Evolutionary conservation across 1,139 yeast genomes (phyloP).

Genomic region (Suhomyces bokatorum): DNA sequence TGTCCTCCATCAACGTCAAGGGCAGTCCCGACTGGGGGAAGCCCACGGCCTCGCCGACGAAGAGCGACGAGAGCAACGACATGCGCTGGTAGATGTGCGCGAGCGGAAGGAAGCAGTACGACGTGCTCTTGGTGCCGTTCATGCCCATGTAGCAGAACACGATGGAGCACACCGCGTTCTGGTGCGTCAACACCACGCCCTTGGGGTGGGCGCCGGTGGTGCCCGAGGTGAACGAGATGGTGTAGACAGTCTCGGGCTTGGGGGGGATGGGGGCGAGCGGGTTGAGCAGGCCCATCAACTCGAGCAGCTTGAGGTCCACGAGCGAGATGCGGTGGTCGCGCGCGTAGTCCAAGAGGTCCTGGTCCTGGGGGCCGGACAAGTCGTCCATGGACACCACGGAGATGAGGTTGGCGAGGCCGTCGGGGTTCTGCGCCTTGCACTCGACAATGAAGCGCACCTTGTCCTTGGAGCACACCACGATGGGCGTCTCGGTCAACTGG

Average conservation of each 20-base stretch:
- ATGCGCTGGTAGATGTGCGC: slow-evolving; percentile 69
- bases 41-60: slow-evolving; percentile 36
- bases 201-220: slow-evolving; percentile 42
- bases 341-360: slow-evolving; percentile 22
- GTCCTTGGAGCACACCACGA: slow-evolving; percentile 50
- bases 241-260: slow-evolving; percentile 24
- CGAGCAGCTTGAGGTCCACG: slow-evolving; percentile 35
- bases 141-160: slow-evolving; percentile 15
- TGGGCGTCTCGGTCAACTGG: slow-evolving; percentile 56
- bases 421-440: slow-evolving; percentile 31
- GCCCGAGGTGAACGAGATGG: slow-evolving; percentile 38
- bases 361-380: slow-evolving; percentile 24
- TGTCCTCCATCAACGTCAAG: slow-evolving; percentile 39
- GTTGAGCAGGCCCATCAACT: slow-evolving; percentile 24
- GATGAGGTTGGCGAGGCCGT: slow-evolving; percentile 22
- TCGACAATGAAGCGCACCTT: slow-evolving; percentile 44
- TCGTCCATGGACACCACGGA: slow-evolving; percentile 54
- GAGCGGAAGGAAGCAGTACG: slow-evolving; percentile 52
- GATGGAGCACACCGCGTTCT: slow-evolving; percentile 30
- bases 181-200: slow-evolving; percentile 38
- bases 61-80: slow-evolving; percentile 28
- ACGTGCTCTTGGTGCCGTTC: slow-evolving; percentile 5
- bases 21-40: slow-evolving; percentile 44
- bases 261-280: slow-evolving; percentile 23
- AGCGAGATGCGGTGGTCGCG: slow-evolving; percentile 26